Evolutionary conservation across 2,329 filamentous ascomycete species (phyloP).

Genomic region (Macrophomina tecta): DNA sequence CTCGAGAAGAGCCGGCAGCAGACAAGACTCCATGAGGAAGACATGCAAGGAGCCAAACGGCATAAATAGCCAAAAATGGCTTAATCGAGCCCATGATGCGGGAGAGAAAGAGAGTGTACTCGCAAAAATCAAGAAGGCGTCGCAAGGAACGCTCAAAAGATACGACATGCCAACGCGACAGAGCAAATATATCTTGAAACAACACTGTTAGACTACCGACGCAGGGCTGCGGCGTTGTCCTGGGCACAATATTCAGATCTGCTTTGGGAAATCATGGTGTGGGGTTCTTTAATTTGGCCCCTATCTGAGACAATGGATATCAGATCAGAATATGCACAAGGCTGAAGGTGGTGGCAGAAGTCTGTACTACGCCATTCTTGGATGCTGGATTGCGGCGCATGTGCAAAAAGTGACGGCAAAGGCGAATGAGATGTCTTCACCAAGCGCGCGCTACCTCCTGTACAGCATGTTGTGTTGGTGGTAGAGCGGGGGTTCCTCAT

Average conservation of each 20-base stretch:
- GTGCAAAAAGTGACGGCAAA: neutral
- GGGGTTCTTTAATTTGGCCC: slow-evolving; percentile 25
- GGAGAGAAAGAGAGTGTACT: neutral
- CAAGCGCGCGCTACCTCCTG: neutral
- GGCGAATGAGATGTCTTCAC: neutral
- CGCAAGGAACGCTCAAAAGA: slow-evolving; percentile 32
- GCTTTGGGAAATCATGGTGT: slow-evolving; percentile 21
- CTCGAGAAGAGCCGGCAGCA: slow-evolving; percentile 14
- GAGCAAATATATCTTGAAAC: slow-evolving; percentile 22
- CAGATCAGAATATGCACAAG: slow-evolving; percentile 9
- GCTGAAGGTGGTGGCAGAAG: neutral
- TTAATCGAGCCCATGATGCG: slow-evolving; percentile 4
- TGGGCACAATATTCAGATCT: slow-evolving; percentile 20
- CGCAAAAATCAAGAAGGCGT: slow-evolving; percentile 30
- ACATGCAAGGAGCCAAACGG: slow-evolving; percentile 14
- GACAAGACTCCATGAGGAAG: slow-evolving; percentile 28
- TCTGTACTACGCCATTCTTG: neutral
- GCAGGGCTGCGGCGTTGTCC: slow-evolving; percentile 24
- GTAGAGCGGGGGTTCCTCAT: neutral
- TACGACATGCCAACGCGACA: slow-evolving; percentile 31
- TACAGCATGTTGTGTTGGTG: neutral
- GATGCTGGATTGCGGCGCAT: neutral
- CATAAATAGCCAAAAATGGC: neutral
- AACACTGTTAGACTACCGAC: neutral
- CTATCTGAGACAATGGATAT: slow-evolving; percentile 21